Evolutionary conservation across 441 rosid species (phyloP), one percentile per base, ranked within the genome.

Genomic region (Pelargonium citronellum): DNA sequence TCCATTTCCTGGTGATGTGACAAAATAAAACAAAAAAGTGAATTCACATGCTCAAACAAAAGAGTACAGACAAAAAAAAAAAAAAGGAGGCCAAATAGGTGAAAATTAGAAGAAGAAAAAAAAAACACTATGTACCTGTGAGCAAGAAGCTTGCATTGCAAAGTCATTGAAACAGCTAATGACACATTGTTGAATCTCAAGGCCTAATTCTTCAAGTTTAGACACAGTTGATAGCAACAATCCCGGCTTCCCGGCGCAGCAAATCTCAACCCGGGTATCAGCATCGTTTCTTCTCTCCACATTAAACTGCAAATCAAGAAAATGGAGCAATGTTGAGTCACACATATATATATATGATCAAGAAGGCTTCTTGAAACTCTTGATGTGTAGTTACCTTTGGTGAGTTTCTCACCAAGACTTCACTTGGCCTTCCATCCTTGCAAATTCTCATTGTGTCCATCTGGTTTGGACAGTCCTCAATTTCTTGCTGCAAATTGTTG

Each of bases 81-180:
- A 30, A 2, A 30, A 1, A 30, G 2, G 4, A 30, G 34, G 34
- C 34, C 34, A 30, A 30, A 30, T 30, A 2, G 2, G 2, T 30
- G 4, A 30, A 30, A 30, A 30, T 30, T 30, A 30, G 34, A n/a
- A n/a, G n/a, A n/a, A n/a, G n/a, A n/a, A n/a, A 30, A 30, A 1
- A 4, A 30, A 30, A 30, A 0, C 34, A 30, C 34, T 30, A 30
- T 30, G 34, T 12, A 51, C 58, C 58, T 51, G 58, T 16, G 75
- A 75, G 64, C 78, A 75, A 41, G 78, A 75, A 37, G 78, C 78
- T 62, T 71, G 72, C 41, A 71, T 67, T 64, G 74, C 71, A 37
- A 71, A 75, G 66, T 75, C 78, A 22, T 20, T 71, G 72, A 75
- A 75, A 19, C 71, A 71, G 71, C 78, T 75, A 5, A 71, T 71